Percentiles rank a stretch among this genome's conserved stretches.
These are phyloP conservation scores for Taxillus chinensis DNA, from an alignment of 164 flowering plant species.

Conservation along the genomic window DNA sequence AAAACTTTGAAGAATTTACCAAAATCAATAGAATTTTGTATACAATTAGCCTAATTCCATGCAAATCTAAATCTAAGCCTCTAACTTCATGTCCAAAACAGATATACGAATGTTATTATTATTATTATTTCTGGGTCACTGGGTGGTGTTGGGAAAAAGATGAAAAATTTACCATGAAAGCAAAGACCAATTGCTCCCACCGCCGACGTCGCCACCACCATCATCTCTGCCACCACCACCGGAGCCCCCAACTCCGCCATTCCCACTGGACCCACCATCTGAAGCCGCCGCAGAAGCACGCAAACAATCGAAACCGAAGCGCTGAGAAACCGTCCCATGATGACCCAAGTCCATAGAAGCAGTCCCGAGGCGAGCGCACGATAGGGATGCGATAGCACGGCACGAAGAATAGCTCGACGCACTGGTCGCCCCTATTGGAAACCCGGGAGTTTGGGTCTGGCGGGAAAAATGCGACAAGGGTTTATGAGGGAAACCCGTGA, in stretches of 20 bases:
- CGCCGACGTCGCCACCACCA: neutral
- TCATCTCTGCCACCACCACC: neutral
- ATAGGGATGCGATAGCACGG: conserved; percentile 2
- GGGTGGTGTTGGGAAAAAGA: neutral
- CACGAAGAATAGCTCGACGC: conserved; percentile 11
- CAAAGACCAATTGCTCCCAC: conserved; percentile 1
- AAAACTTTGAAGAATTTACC: no score
- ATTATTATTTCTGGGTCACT: no score
- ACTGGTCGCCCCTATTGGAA: conserved; percentile 6
- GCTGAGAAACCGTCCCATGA: conserved; percentile 9
- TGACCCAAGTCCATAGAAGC: conserved; percentile 14
- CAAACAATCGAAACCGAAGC: conserved; percentile 13
- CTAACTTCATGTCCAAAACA: neutral
- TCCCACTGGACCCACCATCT: conserved; percentile 30
- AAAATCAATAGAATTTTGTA: no score
- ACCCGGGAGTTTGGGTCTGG: conserved; percentile 6
- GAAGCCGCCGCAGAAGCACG: conserved; percentile 32
- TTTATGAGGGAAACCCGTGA: conserved; percentile 10
- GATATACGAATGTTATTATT: neutral
- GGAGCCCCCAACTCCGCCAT: neutral
- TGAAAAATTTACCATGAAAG: neutral
- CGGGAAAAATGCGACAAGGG: conserved; percentile 10
- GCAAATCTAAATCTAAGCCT: neutral
- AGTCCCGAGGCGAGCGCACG: conserved; percentile 9
- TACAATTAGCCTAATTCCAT: no score